phyloP scores from a whole-genome alignment of 257 asterid genomes.

The Solanum ossicruentum region DNA sequence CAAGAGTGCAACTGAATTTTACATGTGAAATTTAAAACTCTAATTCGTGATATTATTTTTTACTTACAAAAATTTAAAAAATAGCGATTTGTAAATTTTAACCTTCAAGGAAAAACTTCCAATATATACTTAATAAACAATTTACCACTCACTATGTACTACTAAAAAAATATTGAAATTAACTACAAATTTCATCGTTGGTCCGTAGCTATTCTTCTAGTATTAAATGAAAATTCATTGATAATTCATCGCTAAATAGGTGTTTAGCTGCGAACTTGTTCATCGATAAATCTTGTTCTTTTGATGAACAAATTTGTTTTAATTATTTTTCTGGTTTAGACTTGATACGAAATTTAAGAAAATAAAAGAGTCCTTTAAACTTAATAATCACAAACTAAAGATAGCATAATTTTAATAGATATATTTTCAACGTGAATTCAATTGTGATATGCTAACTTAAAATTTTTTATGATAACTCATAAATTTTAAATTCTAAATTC shows the following conservation, averaged over 20 bases:
- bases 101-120: not conserved
- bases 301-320: too few species aligned
- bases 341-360: not conserved
- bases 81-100: not conserved
- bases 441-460: not conserved
- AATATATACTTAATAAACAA: too few species aligned
- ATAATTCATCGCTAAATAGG: too few species aligned
- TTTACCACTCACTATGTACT: too few species aligned
- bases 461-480: not conserved
- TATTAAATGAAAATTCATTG: too few species aligned
- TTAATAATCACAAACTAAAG: not conserved
- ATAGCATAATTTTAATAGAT: not conserved
- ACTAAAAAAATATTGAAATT: too few species aligned
- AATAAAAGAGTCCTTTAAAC: not conserved
- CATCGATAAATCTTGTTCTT: too few species aligned
- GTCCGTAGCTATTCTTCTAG: too few species aligned
- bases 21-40: not conserved
- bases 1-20: not conserved
- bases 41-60: accelerated
- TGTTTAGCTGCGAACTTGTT: too few species aligned
- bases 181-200: too few species aligned
- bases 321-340: too few species aligned
- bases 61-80: not conserved
- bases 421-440: not conserved
- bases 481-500: not conserved